These are phyloP conservation scores for Mycena albidolilacea DNA, from an alignment of 768 basidiomycete species.

Conservation along the genomic window DNA sequence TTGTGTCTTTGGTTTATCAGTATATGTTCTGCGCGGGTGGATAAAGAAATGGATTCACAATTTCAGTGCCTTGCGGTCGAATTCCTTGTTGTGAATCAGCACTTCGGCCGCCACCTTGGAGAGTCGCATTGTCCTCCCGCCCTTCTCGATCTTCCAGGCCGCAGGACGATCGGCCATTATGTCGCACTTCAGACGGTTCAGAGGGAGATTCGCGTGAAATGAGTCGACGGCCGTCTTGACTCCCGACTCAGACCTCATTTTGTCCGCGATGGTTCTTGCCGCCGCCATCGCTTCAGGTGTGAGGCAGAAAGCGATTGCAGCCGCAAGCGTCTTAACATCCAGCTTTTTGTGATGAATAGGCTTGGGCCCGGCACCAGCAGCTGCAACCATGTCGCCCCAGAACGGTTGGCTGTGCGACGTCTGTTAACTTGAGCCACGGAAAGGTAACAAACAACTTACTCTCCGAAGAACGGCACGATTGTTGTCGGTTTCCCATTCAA, in stretches of 20 bases:
- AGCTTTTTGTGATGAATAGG: slow-evolving; percentile 48
- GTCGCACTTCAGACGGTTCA: slow-evolving; percentile 26
- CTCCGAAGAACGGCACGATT: slow-evolving; percentile 64
- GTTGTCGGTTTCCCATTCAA: slow-evolving; percentile 58
- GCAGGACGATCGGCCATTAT: slow-evolving; percentile 30
- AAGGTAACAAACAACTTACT: slow-evolving; percentile 35
- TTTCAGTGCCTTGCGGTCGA: slow-evolving; percentile 25
- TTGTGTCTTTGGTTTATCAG: slow-evolving; percentile 17
- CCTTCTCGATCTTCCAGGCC: slow-evolving; percentile 34
- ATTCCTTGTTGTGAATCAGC: slow-evolving; percentile 9
- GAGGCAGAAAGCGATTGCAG: slow-evolving; percentile 52
- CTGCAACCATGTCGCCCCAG: slow-evolving; percentile 58
- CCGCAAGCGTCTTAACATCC: slow-evolving; percentile 17
- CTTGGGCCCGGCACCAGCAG: slow-evolving; percentile 59
- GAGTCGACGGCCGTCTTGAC: slow-evolving; percentile 28
- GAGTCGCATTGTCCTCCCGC: slow-evolving; percentile 26
- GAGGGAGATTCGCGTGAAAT: slow-evolving; percentile 31
- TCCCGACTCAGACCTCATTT: slow-evolving; percentile 54
- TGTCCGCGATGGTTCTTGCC: slow-evolving; percentile 53
- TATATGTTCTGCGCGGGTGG: background rate
- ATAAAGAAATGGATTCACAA: background rate
- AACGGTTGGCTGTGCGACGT: slow-evolving; percentile 48
- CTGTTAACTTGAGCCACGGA: background rate
- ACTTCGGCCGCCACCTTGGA: slow-evolving; percentile 36
- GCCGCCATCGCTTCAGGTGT: slow-evolving; percentile 51